Percentiles rank a stretch among this genome's conserved stretches.
phyloP scores from a whole-genome alignment of 1,139 yeast genomes.

The Scheffersomyces illinoinensis region DNA sequence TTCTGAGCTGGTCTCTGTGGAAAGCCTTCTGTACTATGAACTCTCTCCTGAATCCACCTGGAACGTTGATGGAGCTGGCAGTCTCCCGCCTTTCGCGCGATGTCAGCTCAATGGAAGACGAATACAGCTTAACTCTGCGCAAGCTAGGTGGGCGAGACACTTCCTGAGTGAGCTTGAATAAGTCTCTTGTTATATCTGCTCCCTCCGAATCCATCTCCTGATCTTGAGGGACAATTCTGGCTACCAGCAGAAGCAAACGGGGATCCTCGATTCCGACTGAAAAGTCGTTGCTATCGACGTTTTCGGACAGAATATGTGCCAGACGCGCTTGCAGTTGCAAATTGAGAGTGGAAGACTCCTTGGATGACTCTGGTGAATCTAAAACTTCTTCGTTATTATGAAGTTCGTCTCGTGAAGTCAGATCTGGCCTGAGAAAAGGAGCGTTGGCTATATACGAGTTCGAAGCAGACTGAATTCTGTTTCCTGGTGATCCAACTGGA shows the following conservation, averaged over 20 bases:
- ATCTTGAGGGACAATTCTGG: slow-evolving; percentile 28
- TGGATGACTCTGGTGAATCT: neutral
- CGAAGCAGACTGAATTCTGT: neutral
- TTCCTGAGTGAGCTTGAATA: slow-evolving; percentile 15
- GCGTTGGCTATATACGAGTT: neutral
- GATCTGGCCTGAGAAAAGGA: neutral
- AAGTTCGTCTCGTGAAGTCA: neutral
- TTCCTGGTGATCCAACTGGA: neutral
- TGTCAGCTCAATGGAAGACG: slow-evolving; percentile 22
- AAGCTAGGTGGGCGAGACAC: slow-evolving; percentile 6
- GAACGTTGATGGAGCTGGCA: slow-evolving; percentile 70
- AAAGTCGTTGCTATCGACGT: slow-evolving; percentile 18
- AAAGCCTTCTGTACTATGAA: slow-evolving; percentile 38
- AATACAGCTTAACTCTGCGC: slow-evolving; percentile 22
- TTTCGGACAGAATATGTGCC: neutral
- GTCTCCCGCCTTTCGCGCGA: slow-evolving; percentile 46
- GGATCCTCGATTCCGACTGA: slow-evolving; percentile 27
- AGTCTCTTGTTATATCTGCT: slow-evolving; percentile 24
- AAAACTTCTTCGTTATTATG: neutral
- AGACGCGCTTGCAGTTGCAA: neutral
- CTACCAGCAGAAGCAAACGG: slow-evolving; percentile 22
- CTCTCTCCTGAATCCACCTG: slow-evolving; percentile 80
- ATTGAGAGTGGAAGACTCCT: neutral
- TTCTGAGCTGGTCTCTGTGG: slow-evolving; percentile 16
- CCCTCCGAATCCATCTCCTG: slow-evolving; percentile 16